Conservation (phyloP, 2,329 filamentous ascomycete species). For the Aspergillus sp. region DNA sequence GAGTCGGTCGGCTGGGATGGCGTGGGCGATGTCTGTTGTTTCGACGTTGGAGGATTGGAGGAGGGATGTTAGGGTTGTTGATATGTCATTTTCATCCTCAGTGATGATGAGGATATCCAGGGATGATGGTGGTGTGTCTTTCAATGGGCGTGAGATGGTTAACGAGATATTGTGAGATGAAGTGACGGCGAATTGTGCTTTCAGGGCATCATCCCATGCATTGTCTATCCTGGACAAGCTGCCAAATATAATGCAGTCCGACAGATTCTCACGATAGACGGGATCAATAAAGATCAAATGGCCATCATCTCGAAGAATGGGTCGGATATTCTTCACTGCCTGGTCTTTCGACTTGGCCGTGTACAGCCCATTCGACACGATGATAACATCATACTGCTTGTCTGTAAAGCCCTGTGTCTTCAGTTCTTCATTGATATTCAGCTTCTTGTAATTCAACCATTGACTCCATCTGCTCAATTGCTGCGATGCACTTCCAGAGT, state of each 20-base stretch:
- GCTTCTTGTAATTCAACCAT: slow-evolving; percentile 3
- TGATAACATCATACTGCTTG: slow-evolving; percentile 11
- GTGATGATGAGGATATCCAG: slow-evolving; percentile 8
- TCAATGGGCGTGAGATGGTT: slow-evolving; percentile 1
- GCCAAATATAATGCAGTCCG: slow-evolving; percentile 7
- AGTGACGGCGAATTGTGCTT: background rate
- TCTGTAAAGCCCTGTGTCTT: slow-evolving; percentile 2
- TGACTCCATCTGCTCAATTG: slow-evolving; percentile 6
- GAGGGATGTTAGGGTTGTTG: background rate
- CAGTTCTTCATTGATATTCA: slow-evolving; percentile 7
- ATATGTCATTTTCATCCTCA: slow-evolving; percentile 1
- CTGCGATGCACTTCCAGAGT: background rate
- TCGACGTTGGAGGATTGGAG: slow-evolving; percentile 1
- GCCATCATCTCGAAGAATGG: slow-evolving; percentile 12
- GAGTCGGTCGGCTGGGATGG: slow-evolving; percentile 6
- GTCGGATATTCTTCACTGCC: slow-evolving; percentile 9
- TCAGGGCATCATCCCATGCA: background rate
- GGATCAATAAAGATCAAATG: slow-evolving; percentile 12
- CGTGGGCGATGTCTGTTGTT: slow-evolving; percentile 3
- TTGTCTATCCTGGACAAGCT: slow-evolving; percentile 3
- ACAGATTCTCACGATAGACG: slow-evolving; percentile 1
- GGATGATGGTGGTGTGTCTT: background rate
- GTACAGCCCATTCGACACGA: slow-evolving; percentile 13
- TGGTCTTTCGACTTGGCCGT: slow-evolving; percentile 2
- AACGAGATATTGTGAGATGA: background rate